Evolutionary conservation across 352 stramenopile species (phyloP).

Genomic region (Phytophthora megakarya): DNA sequence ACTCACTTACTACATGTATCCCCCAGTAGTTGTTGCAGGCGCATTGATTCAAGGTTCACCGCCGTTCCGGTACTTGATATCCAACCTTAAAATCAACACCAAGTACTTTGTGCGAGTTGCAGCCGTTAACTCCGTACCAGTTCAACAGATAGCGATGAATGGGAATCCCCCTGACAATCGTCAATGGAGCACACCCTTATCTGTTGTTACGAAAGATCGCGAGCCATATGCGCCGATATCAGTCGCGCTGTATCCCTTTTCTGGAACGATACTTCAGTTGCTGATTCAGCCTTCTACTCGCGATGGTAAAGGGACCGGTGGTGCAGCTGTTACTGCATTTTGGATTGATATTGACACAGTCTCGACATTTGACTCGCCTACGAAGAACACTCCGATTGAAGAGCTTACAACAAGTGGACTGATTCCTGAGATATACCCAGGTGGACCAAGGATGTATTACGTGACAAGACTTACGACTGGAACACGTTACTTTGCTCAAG

Average conservation of each 20-base stretch:
- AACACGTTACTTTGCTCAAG: conserved; percentile 86
- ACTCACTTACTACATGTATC: conserved; percentile 64
- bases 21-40: conserved; percentile 55
- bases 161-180: conserved; percentile 89
- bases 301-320: conserved; percentile 61
- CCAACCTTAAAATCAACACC: conserved; percentile 59
- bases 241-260: conserved; percentile 66
- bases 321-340: conserved; percentile 57
- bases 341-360: conserved; percentile 77
- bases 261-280: conserved; percentile 66
- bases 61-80: conserved; percentile 84
- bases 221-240: conserved; percentile 75
- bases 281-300: conserved; percentile 72
- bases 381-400: conserved; percentile 53
- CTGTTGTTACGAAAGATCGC: conserved; percentile 83
- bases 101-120: conserved; percentile 93
- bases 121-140: conserved; percentile 88
- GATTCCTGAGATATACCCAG: conserved; percentile 60
- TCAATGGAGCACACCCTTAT: conserved; percentile 88
- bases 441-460: conserved; percentile 71
- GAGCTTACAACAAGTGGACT: conserved; percentile 23
- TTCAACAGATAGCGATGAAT: conserved; percentile 84
- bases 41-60: conserved; percentile 72
- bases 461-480: conserved; percentile 74
- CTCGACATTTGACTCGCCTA: conserved; percentile 73